phyloP scores from a whole-genome alignment of 441 rosid genomes.

The Macaranga tanarius region DNA sequence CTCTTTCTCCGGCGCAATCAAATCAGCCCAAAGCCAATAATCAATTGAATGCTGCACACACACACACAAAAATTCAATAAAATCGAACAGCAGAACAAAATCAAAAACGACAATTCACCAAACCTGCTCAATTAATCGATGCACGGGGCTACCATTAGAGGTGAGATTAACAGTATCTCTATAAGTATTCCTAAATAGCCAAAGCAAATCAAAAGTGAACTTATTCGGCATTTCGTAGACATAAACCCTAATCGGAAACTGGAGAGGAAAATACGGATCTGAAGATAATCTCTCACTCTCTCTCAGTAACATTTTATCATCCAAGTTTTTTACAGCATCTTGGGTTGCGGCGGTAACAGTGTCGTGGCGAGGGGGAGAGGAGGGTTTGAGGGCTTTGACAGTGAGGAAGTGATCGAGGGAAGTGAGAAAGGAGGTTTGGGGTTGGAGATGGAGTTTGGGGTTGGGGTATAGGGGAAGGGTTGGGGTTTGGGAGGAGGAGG shows the following conservation, averaged over 20 bases:
- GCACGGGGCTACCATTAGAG: slow-evolving; percentile 97
- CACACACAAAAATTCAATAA: neutral
- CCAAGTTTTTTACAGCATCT: slow-evolving; percentile 43
- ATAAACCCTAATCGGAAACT: slow-evolving; percentile 69
- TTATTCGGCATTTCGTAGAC: slow-evolving; percentile 89
- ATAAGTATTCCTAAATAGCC: slow-evolving; percentile 68
- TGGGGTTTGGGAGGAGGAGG: slow-evolving; percentile 23
- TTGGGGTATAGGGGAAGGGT: slow-evolving; percentile 7
- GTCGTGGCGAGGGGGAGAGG: slow-evolving; percentile 35
- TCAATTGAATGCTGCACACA: slow-evolving; percentile 80
- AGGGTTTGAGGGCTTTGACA: slow-evolving; percentile 20
- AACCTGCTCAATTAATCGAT: slow-evolving; percentile 93
- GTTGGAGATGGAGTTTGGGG: slow-evolving; percentile 10
- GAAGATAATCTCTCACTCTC: slow-evolving; percentile 46
- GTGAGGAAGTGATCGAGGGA: slow-evolving; percentile 66
- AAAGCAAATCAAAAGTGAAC: slow-evolving; percentile 81
- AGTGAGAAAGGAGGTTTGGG: slow-evolving; percentile 66
- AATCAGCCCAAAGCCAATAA: slow-evolving; percentile 97
- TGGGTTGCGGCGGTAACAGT: slow-evolving; percentile 33
- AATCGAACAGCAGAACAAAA: neutral
- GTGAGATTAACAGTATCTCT: slow-evolving; percentile 74
- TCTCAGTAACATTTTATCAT: slow-evolving; percentile 37
- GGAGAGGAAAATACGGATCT: slow-evolving; percentile 51
- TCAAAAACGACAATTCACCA: neutral
- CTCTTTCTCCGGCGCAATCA: slow-evolving; percentile 71